phyloP scores from a whole-genome alignment of 2,329 filamentous ascomycete species.

The Exserohilum turcica region DNA sequence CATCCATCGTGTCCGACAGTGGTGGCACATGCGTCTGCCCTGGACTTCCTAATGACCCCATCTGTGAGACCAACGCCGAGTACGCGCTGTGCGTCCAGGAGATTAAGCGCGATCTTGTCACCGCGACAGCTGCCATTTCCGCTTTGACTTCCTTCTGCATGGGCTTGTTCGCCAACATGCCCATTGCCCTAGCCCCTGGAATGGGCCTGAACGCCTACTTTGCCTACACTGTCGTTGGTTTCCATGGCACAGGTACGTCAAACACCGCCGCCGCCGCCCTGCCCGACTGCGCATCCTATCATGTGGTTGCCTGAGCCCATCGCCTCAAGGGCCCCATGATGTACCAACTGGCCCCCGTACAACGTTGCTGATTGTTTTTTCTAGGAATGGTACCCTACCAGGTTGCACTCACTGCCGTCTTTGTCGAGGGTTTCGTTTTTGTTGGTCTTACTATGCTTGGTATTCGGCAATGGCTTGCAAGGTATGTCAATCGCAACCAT shows the following conservation, averaged over 20 bases:
- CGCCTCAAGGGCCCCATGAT: conserved; percentile 1
- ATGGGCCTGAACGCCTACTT: conserved; percentile 91
- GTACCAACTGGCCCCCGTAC: conserved; percentile 6
- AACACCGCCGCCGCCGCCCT: conserved; percentile 4
- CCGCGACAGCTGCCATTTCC: conserved; percentile 81
- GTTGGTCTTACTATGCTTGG: conserved; percentile 74
- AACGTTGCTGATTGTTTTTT: conserved; percentile 25
- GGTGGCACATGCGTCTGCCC: conserved; percentile 77
- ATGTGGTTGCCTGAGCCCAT: conserved; percentile 12
- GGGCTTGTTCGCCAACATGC: conserved; percentile 82
- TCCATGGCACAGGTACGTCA: conserved; percentile 67
- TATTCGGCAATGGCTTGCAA: conserved; percentile 70
- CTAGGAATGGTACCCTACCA: conserved; percentile 67
- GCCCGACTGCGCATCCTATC: conserved; percentile 22
- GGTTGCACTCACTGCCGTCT: conserved; percentile 82
- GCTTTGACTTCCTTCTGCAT: conserved; percentile 81
- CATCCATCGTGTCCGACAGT: conserved; percentile 70
- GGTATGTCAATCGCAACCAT: conserved; percentile 18
- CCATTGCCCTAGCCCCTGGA: conserved; percentile 73
- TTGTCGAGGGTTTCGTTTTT: conserved; percentile 87
- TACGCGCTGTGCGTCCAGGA: conserved; percentile 67
- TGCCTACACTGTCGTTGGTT: conserved; percentile 79
- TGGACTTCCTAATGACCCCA: conserved; percentile 52
- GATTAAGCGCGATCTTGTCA: conserved; percentile 79
- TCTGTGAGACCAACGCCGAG: conserved; percentile 61